These are phyloP conservation scores for Pisolithus sp. DNA, from an alignment of 768 basidiomycete genomes.

Conservation along the genomic window DNA sequence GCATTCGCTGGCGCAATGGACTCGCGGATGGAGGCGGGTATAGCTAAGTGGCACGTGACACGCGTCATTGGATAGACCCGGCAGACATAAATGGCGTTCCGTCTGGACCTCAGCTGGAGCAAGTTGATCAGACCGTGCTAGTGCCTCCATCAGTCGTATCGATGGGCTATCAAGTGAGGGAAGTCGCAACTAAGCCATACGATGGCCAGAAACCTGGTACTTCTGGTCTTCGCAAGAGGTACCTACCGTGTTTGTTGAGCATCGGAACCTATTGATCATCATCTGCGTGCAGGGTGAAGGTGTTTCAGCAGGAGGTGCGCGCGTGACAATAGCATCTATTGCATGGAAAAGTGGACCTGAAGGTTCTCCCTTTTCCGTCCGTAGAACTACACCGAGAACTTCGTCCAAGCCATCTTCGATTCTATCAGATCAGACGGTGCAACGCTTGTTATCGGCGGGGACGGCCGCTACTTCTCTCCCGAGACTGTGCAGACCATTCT, in stretches of 20 bases:
- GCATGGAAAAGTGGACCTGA: conserved; percentile 10
- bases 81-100: conserved; percentile 2
- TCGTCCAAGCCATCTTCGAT: conserved; percentile 88
- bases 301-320: conserved; percentile 92
- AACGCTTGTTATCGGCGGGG: conserved; percentile 93
- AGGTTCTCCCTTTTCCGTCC: conserved; percentile 4
- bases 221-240: conserved; percentile 96
- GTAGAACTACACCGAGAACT: conserved; percentile 99
- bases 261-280: conserved; percentile 17
- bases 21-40: neutral
- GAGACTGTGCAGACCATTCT: conserved; percentile 89
- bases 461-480: conserved; percentile 88
- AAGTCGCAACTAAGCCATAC: conserved; percentile 77
- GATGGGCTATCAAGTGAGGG: conserved; percentile 49
- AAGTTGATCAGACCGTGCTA: conserved; percentile 5
- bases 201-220: conserved; percentile 97
- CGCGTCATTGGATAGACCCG: neutral
- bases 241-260: conserved; percentile 2
- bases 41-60: neutral
- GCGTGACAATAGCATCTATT: conserved; percentile 17
- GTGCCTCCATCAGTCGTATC: conserved; percentile 5
- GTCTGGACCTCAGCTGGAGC: neutral
- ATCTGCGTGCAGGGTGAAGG: conserved; percentile 66
- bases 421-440: conserved; percentile 76
- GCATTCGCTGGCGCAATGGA: neutral